These are phyloP conservation scores for Potentilla sterilis DNA, from an alignment of 306 rosid species.

Conservation along the genomic window DNA sequence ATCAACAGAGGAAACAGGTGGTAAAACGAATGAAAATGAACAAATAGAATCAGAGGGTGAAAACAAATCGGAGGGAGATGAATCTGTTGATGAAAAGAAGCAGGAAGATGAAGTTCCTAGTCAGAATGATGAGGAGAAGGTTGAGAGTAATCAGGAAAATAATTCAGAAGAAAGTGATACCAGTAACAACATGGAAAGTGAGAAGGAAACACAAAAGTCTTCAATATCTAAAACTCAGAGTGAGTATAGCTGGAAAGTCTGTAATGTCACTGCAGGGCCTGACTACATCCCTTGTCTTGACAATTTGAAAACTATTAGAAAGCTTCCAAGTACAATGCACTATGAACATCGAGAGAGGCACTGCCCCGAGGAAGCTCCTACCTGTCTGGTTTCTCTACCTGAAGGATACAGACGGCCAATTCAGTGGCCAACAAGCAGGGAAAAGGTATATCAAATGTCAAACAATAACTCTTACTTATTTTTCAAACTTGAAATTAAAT, in stretches of 20 bases:
- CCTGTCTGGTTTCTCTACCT: constrained; percentile 80
- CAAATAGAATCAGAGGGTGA: constrained; percentile 25
- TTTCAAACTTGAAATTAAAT: constrained; percentile 24
- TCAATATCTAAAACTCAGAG: constrained; percentile 27
- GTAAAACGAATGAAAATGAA: constrained; percentile 30
- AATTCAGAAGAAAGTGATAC: constrained; percentile 29
- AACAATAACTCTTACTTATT: neutral
- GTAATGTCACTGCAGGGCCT: constrained; percentile 68
- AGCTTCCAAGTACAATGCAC: constrained; percentile 55
- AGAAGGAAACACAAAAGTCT: constrained; percentile 41
- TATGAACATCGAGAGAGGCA: constrained; percentile 84
- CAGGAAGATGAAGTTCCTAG: constrained; percentile 31
- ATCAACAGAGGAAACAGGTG: constrained; percentile 26
- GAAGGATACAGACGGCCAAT: constrained; percentile 62
- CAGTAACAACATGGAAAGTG: constrained; percentile 34
- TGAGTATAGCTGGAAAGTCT: constrained; percentile 57
- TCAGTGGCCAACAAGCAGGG: constrained; percentile 85
- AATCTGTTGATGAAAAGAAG: constrained; percentile 24
- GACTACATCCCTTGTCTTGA: constrained; percentile 93
- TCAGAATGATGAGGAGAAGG: constrained; percentile 45
- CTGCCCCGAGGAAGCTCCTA: constrained; percentile 65
- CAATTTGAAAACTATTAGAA: constrained; percentile 57
- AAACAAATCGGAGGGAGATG: constrained; percentile 32
- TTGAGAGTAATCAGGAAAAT: constrained; percentile 25
- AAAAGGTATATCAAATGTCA: constrained; percentile 44